Evolutionary conservation across 208 protist genomes (phyloP).

Genomic region (Acanthamoeba healyi): DNA sequence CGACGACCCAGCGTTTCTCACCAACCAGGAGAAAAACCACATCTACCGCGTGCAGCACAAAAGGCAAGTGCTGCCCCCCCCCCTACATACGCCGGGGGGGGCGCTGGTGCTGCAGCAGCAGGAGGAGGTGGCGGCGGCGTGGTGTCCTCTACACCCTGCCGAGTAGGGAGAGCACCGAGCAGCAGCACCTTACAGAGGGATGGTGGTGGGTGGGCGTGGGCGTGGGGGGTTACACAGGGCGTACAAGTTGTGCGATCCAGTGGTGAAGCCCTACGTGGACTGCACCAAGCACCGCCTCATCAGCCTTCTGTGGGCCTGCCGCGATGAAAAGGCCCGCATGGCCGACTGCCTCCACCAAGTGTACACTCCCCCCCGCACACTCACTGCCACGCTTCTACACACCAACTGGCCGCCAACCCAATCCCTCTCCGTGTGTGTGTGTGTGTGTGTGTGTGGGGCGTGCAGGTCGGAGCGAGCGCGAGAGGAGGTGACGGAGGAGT

Average conservation of each 20-base stretch:
- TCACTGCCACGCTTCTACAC: not conserved
- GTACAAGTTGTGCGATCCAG: slow-evolving; percentile 70
- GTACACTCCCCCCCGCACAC: not conserved
- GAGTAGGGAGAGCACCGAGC: too few relatives aligned
- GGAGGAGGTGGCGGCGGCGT: too few relatives aligned
- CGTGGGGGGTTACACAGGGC: not conserved
- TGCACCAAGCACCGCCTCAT: slow-evolving; percentile 63
- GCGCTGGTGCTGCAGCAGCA: too few relatives aligned
- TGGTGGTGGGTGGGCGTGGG: not conserved
- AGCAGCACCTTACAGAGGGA: too few relatives aligned
- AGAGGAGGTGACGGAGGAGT: slow-evolving; percentile 29
- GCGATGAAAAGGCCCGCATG: slow-evolving; percentile 30
- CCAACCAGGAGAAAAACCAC: slow-evolving; percentile 56
- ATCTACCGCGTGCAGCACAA: slow-evolving; percentile 45
- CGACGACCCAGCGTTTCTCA: not conserved
- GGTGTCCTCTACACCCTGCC: too few relatives aligned
- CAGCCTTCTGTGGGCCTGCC: slow-evolving; percentile 58
- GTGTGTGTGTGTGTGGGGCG: not conserved
- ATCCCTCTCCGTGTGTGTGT: not conserved
- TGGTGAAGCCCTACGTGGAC: slow-evolving; percentile 66
- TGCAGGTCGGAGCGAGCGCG: slow-evolving; percentile 9
- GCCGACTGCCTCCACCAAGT: slow-evolving; percentile 55
- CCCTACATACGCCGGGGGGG: too few relatives aligned
- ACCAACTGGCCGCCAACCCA: too few relatives aligned
- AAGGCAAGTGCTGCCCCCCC: not conserved